phyloP scores from a whole-genome alignment of 208 protist species.

The Trypanosoma lewisi region DNA sequence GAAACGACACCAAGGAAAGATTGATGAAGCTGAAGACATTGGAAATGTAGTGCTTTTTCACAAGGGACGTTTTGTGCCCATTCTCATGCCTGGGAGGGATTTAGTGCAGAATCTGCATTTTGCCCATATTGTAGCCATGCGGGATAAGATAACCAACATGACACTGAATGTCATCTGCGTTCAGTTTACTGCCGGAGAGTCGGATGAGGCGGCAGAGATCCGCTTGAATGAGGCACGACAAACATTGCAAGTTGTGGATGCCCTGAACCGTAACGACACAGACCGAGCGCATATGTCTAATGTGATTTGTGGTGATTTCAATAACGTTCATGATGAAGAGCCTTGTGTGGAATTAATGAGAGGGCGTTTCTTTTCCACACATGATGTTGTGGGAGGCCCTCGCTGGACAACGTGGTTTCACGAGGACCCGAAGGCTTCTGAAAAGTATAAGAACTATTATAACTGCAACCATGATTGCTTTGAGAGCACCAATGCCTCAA shows the following conservation, averaged over 20 bases:
- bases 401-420: constrained; percentile 83
- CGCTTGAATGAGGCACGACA: constrained; percentile 61
- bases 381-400: constrained; percentile 78
- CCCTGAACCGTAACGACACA: constrained; percentile 49
- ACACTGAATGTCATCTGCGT: constrained; percentile 64
- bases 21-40: constrained; percentile 68
- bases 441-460: constrained; percentile 41
- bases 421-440: constrained; percentile 25
- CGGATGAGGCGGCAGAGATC: constrained; percentile 41
- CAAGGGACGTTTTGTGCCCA: constrained; percentile 80
- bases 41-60: constrained; percentile 86
- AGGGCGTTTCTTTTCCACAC: constrained; percentile 71
- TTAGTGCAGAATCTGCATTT: constrained; percentile 62
- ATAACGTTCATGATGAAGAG: constrained; percentile 75
- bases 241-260: constrained; percentile 63
- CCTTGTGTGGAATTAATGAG: constrained; percentile 67
- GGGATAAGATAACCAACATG: constrained; percentile 84
- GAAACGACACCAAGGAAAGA: constrained; percentile 41
- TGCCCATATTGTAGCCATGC: constrained; percentile 68
- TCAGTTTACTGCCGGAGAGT: constrained; percentile 73
- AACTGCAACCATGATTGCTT: constrained; percentile 39
- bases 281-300: constrained; percentile 62
- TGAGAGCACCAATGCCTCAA: constrained; percentile 29
- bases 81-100: constrained; percentile 76
- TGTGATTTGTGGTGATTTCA: constrained; percentile 77